Conservation (phyloP, 345 rosid species). For the Eucalyptus pauciflora region DNA sequence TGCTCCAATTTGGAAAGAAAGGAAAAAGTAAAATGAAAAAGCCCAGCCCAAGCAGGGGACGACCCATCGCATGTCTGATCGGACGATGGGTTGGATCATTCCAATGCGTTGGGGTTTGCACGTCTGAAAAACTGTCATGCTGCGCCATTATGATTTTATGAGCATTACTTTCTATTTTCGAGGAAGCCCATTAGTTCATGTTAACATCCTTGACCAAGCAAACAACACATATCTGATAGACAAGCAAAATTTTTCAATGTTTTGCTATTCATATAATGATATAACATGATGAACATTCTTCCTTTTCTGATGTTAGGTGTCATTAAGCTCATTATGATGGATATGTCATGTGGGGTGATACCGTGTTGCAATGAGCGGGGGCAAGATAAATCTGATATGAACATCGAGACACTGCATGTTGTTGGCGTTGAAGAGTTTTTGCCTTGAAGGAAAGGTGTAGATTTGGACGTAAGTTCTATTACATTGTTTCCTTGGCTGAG, state of each 20-base stretch:
- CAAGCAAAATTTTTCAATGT: not conserved
- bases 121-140: too few relatives aligned
- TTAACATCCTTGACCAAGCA: not conserved
- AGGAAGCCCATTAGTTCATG: too few relatives aligned
- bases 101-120: too few relatives aligned
- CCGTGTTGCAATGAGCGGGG: conserved; percentile 44
- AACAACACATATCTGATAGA: not conserved
- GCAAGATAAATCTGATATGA: conserved; percentile 8
- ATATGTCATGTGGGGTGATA: conserved; percentile 74
- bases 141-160: too few relatives aligned
- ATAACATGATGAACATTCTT: not conserved
- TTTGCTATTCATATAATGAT: not conserved
- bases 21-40: too few relatives aligned
- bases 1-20: too few relatives aligned
- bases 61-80: too few relatives aligned
- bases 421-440: conserved; percentile 90
- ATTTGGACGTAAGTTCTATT: not conserved
- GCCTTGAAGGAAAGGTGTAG: conserved; percentile 74
- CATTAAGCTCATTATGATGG: conserved; percentile 91
- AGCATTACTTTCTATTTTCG: too few relatives aligned
- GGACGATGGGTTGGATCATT: too few relatives aligned
- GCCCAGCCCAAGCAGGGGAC: too few relatives aligned
- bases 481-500: not conserved
- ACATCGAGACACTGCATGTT: conserved; percentile 52
- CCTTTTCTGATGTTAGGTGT: conserved; percentile 32